Base-by-base conservation (phyloP, 805 yeast genomes). In the Kregervanrija pseudodelftensis region DNA sequence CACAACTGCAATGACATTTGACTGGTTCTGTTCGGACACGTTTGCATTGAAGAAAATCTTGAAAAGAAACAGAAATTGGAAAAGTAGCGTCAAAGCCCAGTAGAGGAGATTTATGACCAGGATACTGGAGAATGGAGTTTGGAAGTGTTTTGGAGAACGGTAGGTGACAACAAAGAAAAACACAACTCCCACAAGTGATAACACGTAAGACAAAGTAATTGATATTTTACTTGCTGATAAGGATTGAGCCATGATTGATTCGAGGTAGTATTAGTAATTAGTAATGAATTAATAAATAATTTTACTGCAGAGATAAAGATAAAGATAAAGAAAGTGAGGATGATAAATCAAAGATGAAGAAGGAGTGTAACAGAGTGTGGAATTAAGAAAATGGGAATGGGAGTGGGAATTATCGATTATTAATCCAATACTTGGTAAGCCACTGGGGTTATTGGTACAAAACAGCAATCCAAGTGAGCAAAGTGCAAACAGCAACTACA, bases 51-150 rank as follows among this genome's bases (percentile, higher is more conserved):
- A 54, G 44, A 73, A 74, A 14, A 53, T 51, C 51, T 74, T 76
- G 13, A 65, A 47, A 36, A 77, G 67, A 53, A 75, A 80, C 33
- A 68, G 55, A 33, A 74, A 57, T 61, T 85, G 95, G 34, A 73
- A 56, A 2, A 76, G 46, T 47, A 75, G 72, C 22, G 76, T 64
- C 31, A 79, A 47, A 2, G 67, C 66, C 90, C 90, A 85, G 64
- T 70, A 85, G 11, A 74, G 61, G 37, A 77, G 60, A 2, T 72
- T 61, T 12, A 79, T 67, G 11, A 77, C 46, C 11, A 72, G 59
- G 47, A 73, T 71, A 12, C 79, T 78, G 2, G 88, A 75, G 68
- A 85, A 85, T 11, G 95, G 93, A 3, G 93, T 86, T 49, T 72
- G 64, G 41, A 70, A 67, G 40, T 70, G 65, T 7, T 52, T 64